Evolutionary conservation across 257 asterid genomes (phyloP).

Genomic region (Ehretia macrophylla): DNA sequence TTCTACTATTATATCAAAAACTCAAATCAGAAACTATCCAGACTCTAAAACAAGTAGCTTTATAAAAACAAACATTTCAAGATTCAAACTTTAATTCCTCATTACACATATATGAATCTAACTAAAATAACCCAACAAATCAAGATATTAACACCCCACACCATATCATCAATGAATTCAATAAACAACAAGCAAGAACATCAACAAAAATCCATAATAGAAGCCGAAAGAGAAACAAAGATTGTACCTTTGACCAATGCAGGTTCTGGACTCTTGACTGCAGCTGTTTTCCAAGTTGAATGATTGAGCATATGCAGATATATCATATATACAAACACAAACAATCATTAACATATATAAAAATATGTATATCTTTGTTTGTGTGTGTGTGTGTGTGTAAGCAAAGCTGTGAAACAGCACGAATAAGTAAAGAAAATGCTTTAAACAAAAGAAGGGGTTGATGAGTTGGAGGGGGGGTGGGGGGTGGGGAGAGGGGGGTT

Average conservation of each 20-base stretch:
- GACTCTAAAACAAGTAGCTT: background rate
- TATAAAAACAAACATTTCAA: background rate
- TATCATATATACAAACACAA: background rate
- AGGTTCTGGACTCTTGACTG: conserved; percentile 1
- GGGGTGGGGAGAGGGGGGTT: background rate
- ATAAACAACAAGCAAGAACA: background rate
- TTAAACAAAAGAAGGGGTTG: background rate
- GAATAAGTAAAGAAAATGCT: background rate
- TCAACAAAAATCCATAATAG: no score
- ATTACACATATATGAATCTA: background rate
- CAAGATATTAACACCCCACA: no score
- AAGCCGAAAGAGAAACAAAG: background rate
- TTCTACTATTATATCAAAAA: no score
- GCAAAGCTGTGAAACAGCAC: background rate
- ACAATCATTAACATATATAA: background rate
- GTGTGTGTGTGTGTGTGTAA: background rate
- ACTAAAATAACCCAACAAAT: background rate
- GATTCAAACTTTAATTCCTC: conserved; percentile 1
- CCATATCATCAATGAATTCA: background rate
- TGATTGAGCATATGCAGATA: conserved; percentile 7
- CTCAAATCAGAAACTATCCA: background rate
- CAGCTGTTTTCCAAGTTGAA: conserved; percentile 6
- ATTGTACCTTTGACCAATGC: conserved; percentile 13
- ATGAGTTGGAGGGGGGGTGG: background rate
- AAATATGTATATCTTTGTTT: no score